These are phyloP conservation scores for Fusarium newnesense DNA, from an alignment of 2,329 filamentous ascomycete genomes.

Conservation along the genomic window DNA sequence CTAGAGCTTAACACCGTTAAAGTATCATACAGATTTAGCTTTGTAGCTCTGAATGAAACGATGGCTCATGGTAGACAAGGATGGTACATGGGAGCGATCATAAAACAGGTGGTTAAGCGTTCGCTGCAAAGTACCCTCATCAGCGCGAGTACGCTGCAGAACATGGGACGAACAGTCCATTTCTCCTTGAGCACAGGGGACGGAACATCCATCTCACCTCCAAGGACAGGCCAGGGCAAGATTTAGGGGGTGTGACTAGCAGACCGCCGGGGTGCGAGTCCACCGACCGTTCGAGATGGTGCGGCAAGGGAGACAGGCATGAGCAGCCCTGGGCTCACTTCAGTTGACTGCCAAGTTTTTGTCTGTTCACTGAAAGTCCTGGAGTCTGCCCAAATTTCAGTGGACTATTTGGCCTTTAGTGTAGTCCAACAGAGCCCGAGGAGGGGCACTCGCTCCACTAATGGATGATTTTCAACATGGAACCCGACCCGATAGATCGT, in stretches of 20 bases:
- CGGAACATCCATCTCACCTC: not conserved
- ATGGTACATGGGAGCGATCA: constrained; percentile 16
- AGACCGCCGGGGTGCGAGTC: constrained; percentile 13
- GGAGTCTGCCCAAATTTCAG: not conserved
- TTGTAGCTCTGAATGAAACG: constrained; percentile 32
- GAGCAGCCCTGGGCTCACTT: not conserved
- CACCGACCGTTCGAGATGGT: constrained; percentile 35
- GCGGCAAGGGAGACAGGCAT: constrained; percentile 37
- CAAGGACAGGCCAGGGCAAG: not conserved
- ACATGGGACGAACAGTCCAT: constrained; percentile 41
- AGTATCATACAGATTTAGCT: constrained; percentile 2
- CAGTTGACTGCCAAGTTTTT: constrained; percentile 11
- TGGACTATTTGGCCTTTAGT: constrained; percentile 2
- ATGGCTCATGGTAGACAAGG: constrained; percentile 37
- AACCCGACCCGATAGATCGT: constrained; percentile 12
- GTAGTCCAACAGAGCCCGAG: not conserved
- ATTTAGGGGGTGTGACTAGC: constrained; percentile 28
- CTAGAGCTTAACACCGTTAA: not conserved
- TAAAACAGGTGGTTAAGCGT: constrained; percentile 12
- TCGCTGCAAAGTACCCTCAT: constrained; percentile 11
- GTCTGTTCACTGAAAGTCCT: not conserved
- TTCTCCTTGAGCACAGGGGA: constrained; percentile 20
- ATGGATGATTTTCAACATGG: constrained; percentile 33
- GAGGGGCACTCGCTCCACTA: constrained; percentile 11
- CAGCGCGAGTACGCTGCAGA: constrained; percentile 10